Evolutionary conservation across 2,329 filamentous ascomycete species (phyloP).

Genomic region (Lasiodiplodia sp.): DNA sequence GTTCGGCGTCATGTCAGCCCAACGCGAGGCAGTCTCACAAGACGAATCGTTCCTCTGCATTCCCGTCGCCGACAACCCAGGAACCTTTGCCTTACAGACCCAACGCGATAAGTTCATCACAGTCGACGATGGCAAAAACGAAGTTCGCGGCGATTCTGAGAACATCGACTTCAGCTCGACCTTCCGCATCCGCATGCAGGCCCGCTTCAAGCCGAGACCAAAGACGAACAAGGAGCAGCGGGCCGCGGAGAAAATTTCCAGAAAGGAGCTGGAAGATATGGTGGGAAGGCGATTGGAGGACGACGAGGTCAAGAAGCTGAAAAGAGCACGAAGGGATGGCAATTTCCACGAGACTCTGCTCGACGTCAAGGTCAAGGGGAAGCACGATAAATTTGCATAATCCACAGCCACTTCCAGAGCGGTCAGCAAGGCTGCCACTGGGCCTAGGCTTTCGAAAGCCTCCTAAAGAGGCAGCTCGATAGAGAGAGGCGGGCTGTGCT

Average conservation of each 20-base stretch:
- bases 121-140: slow-evolving; percentile 56
- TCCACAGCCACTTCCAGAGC: neutral
- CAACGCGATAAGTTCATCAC: slow-evolving; percentile 74
- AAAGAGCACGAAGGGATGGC: slow-evolving; percentile 82
- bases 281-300: slow-evolving; percentile 80
- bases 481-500: neutral
- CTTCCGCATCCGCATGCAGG: slow-evolving; percentile 89
- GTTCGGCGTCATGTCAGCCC: slow-evolving; percentile 78
- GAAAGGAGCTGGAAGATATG: slow-evolving; percentile 82
- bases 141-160: slow-evolving; percentile 79
- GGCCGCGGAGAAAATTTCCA: slow-evolving; percentile 82
- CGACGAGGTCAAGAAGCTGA: slow-evolving; percentile 83
- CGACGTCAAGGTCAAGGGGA: slow-evolving; percentile 87
- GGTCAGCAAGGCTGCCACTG: neutral
- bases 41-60: slow-evolving; percentile 83
- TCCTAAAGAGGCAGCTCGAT: neutral
- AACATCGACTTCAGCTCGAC: slow-evolving; percentile 72
- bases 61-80: slow-evolving; percentile 66
- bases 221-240: slow-evolving; percentile 84
- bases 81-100: slow-evolving; percentile 78
- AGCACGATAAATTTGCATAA: slow-evolving; percentile 82
- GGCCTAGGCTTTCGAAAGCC: neutral
- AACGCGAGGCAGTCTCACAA: slow-evolving; percentile 79
- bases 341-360: slow-evolving; percentile 88
- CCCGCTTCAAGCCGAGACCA: slow-evolving; percentile 85